These are phyloP conservation scores for Haplosporangium sp. DNA, from an alignment of 371 early-diverging fungal genomes.

Conservation along the genomic window DNA sequence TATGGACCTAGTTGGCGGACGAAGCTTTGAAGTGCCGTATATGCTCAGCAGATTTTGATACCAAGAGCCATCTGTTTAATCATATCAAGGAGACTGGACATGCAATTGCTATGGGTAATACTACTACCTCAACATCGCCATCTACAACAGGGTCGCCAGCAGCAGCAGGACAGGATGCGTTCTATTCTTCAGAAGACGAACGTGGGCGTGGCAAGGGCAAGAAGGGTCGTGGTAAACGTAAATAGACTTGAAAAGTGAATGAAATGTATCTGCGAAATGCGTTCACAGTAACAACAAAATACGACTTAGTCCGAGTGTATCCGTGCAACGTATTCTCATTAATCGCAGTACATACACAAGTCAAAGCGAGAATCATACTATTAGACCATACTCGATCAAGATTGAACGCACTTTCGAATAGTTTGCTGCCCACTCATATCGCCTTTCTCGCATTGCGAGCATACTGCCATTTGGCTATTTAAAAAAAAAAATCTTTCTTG, in stretches of 20 bases:
- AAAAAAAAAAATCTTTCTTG: too few species aligned
- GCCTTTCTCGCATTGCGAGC: too few species aligned
- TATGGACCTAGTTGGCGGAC: conserved; percentile 12
- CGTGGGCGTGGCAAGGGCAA: conserved; percentile 41
- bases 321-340: too few species aligned
- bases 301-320: too few species aligned
- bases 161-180: conserved; percentile 2
- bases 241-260: conserved; percentile 10
- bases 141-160: not conserved
- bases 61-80: conserved; percentile 77
- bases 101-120: conserved; percentile 60
- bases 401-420: too few species aligned
- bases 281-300: too few species aligned
- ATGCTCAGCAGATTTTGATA: conserved; percentile 68
- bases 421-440: too few species aligned
- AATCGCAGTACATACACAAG: too few species aligned
- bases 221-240: conserved; percentile 50
- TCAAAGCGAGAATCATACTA: too few species aligned
- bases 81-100: conserved; percentile 83
- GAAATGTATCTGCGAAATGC: too few species aligned
- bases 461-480: too few species aligned
- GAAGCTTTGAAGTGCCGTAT: conserved; percentile 66
- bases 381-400: too few species aligned
- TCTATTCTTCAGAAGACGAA: conserved; percentile 44
- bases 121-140: not conserved